Base-by-base conservation (phyloP, 164 flowering plant genomes). In the Nelumbo lutea region DNA sequence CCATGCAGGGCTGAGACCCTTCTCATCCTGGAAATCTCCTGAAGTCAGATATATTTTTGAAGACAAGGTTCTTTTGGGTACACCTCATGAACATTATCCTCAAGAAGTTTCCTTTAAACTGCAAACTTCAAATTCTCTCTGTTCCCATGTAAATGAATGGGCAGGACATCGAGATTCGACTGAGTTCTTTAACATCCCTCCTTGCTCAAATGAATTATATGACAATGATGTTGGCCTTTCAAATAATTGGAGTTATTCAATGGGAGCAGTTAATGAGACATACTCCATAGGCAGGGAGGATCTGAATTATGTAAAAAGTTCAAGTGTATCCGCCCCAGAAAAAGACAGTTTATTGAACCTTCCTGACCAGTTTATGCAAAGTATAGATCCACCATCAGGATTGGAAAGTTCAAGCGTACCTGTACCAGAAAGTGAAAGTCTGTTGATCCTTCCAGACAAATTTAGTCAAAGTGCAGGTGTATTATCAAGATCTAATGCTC, bases 251-350 rank as follows among this genome's bases (percentile, higher is more conserved):
- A 73, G 64, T 59, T 75, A 77, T 64, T 66, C 79, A 44, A 64
- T 59, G 44, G 78, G 62, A 62, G 61, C 70, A 41, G 44, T 61
- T 6, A 60, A 64, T 66, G 78, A 75, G 41, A 3, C 65, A 11
- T 59, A 70, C 15, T 42, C 61, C 50, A 39, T 61, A 45, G 76
- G 65, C 45, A 48, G 70, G 5, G 77, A 65, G n/a, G 70, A 74
- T 66, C 68, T 86, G 55, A 72, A 51, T 65, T 83, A 62, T 73
- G 80, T 82, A 2, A 88, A 78, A 46, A 76, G 51, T 74, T 72
- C 83, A 72, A 57, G 64, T 62, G 8, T 52, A 42, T 51, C 75
- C 42, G 42, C 57, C 27, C 59, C 50, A 9, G 71, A 58, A 56
- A 73, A 53, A 3, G 57, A 53, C 27, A 27, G 27, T 53, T 41